Evolutionary conservation across 352 stramenopile species (phyloP), one percentile per base, ranked within the genome.

Genomic region (Pythium graminicola): DNA sequence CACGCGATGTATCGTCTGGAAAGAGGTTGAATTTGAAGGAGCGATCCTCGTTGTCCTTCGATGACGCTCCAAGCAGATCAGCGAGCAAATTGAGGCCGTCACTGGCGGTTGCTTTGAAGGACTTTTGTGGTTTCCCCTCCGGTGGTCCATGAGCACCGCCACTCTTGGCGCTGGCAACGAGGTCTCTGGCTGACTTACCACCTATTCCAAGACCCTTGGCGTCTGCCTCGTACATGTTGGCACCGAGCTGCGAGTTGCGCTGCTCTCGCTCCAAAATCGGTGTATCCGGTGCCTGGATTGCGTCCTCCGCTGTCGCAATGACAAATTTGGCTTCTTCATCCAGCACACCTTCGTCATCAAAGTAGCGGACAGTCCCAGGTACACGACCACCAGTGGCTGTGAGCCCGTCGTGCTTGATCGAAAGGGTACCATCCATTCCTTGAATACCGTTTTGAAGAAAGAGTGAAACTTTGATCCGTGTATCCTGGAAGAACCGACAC

Each of bases 391-490:
- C 84, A 0, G 68, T 73, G 2, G 80, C 74, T 9, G 86, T 84
- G 45, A 81, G 77, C 6, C 86, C 86, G 26, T 91, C 76, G 56
- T 76, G 69, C 47, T 86, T 73, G 31, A 97, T 73, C 9, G 71
- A 60, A 6, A 97, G 62, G 23, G 81, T 95, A 39, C 84, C 86
- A 58, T 96, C 84, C 54, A 73, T 76, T 10, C 72, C 67, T 44
- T 97, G 88, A 45, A 95, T 85, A 40, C 84, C 73, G 40, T 85
- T 86, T 60, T 97, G 85, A 29, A 97, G 59, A 55, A 96, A 95
- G 41, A 97, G 75, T 29, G 82, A 95, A 4, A 97, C 86, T 55
- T 95, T 95, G 62, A 97, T 93, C 48, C 87, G 85, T 8, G 81
- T 80, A 55, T 91, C 86, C 59, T 96, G 81, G 70, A 94, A 95